Conservation (phyloP, 2,329 filamentous ascomycete genomes). For the Ceratocystis diversiconidia region DNA sequence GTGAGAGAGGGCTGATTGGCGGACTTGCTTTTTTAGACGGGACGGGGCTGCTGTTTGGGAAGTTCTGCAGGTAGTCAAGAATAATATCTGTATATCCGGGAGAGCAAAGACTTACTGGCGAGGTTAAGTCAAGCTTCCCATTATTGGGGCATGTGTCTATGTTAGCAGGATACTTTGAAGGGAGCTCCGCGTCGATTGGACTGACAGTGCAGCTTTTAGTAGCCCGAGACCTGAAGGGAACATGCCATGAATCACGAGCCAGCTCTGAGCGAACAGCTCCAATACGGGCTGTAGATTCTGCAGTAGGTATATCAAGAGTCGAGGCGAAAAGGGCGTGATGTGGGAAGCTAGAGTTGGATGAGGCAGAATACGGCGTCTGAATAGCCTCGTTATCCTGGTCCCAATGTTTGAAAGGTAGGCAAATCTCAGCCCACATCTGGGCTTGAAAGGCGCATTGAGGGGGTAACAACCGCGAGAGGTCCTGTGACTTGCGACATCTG, state of each 20-base stretch:
- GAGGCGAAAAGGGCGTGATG: slow-evolving; percentile 1
- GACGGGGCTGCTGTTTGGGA: neutral
- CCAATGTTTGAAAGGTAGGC: slow-evolving; percentile 8
- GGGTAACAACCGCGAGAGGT: neutral
- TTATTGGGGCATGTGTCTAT: neutral
- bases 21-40: neutral
- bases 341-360: neutral
- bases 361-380: neutral
- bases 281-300: neutral
- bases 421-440: neutral
- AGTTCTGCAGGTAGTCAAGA: neutral
- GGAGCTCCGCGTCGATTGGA: neutral
- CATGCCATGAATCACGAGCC: neutral
- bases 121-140: too few relatives aligned
- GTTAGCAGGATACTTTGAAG: neutral
- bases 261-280: neutral
- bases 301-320: neutral
- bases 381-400: neutral
- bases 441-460: neutral
- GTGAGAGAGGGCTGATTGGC: neutral
- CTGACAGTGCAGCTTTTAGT: neutral
- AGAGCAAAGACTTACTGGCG: neutral
- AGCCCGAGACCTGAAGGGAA: neutral
- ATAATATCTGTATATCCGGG: slow-evolving; percentile 5
- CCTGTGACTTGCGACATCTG: neutral